Conservation (phyloP, 768 basidiomycete genomes). For the Pilatotrama ljubarskyi region DNA sequence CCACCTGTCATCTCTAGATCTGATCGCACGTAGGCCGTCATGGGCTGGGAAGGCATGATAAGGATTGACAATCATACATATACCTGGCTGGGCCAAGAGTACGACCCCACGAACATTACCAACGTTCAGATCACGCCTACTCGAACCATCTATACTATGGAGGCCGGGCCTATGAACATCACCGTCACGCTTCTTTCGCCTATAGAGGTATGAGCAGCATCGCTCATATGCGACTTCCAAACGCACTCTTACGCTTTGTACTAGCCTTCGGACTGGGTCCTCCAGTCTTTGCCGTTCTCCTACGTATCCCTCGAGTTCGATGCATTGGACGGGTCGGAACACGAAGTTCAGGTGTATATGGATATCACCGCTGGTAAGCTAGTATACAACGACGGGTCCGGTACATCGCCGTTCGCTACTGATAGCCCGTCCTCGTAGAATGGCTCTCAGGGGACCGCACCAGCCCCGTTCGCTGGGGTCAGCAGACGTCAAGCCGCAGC, state of each 20-base stretch:
- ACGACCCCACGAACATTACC: constrained; percentile 16
- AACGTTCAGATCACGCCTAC: constrained; percentile 37
- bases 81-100: constrained; percentile 16
- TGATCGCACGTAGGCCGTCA: background rate
- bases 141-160: constrained; percentile 32
- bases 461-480: no score
- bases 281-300: background rate
- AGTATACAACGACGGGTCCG: no score
- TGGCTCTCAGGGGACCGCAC: no score
- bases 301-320: background rate
- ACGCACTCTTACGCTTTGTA: no score
- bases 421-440: no score
- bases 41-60: constrained; percentile 22
- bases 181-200: constrained; percentile 41
- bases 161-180: constrained; percentile 37
- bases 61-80: constrained; percentile 20
- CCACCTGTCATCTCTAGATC: no score
- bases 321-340: background rate
- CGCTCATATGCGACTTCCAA: background rate
- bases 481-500: background rate
- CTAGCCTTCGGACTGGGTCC: no score
- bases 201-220: constrained; percentile 32
- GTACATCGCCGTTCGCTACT: no score
- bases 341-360: background rate
- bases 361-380: no score